Evolutionary conservation across 2,329 filamentous ascomycete genomes (phyloP).

Genomic region (Ophiostoma himal-ulmi): DNA sequence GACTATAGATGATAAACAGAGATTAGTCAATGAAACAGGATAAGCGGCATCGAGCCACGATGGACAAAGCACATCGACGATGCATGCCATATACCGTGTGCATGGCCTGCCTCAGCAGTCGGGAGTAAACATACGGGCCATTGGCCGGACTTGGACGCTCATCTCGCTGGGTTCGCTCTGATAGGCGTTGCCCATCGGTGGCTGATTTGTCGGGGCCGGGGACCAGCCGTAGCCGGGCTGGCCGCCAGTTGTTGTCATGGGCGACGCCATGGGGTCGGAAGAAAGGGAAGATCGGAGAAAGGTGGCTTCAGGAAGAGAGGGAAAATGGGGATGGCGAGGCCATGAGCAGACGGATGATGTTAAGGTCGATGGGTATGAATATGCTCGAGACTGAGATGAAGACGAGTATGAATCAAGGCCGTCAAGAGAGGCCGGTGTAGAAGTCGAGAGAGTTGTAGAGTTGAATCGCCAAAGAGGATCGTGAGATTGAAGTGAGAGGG

Average conservation of each 20-base stretch:
- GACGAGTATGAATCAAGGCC: background rate
- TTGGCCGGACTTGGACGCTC: slow-evolving; percentile 32
- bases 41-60: background rate
- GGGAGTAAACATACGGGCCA: slow-evolving; percentile 33
- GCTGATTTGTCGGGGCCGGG: slow-evolving; percentile 16
- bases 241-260: slow-evolving; percentile 24
- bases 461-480: background rate
- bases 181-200: slow-evolving; percentile 10
- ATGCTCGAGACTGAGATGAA: background rate
- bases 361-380: background rate
- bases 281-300: background rate
- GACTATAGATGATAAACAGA: slow-evolving; percentile 50
- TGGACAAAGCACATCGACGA: background rate
- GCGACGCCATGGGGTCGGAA: slow-evolving; percentile 26
- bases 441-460: background rate
- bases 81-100: background rate
- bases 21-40: background rate
- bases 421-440: background rate
- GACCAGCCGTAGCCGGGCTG: slow-evolving; percentile 20
- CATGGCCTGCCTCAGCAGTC: background rate
- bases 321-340: background rate
- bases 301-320: slow-evolving; percentile 8
- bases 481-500: background rate
- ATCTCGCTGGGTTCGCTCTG: slow-evolving; percentile 29
- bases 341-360: slow-evolving; percentile 16